Evolutionary conservation across 768 basidiomycete species (phyloP), one percentile per base, ranked within the genome.

Genomic region (Psilocybe cyanescens): DNA sequence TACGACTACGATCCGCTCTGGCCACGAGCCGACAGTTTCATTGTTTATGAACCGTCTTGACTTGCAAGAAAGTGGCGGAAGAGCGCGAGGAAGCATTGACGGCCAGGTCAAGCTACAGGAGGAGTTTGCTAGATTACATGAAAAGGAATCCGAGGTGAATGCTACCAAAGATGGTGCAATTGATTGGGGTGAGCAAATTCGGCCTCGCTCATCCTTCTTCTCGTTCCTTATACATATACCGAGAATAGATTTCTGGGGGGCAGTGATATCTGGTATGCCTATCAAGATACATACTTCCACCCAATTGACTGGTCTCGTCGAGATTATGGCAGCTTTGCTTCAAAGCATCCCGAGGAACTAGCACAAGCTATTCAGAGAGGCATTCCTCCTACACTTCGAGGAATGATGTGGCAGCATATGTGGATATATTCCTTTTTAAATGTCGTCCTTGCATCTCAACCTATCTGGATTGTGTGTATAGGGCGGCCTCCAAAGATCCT

Each of bases 321-420:
- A 89, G 95, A 98, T 73, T 99, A 99, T 71, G 92, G 95, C 71
- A 80, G 76, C 3, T 97, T 95, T 59, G 97, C 97, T 4, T 77
- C 91, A 12, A 85, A 89, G 54, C 78, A 87, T 58, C 83, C 97
- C 3, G 87, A 92, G 63, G 83, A 89, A 61, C 79, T 99, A 28
- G 94, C 94, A 1, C 82, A 83, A 67, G 97, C 95, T 3, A 99
- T 99, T 56, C 95, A 97, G 65, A 83, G 81, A 62, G 97, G 97
- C 3, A 94, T 99, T 44, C 97, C 97, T 12, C 79, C 86, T 46
- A 87, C 94, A 1, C 76, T 96, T 50, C 86, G 95, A 54, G 95
- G 95, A 51, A 97, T 98, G 89, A 87, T 97, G 80, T 99, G 93
- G 94, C 95, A 97, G 72, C 82, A 97, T 72, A 97, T 97, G 95